Evolutionary conservation across 2,329 filamentous ascomycete genomes (phyloP), one percentile per base, ranked within the genome.

Genomic region (Aciculosporium take): DNA sequence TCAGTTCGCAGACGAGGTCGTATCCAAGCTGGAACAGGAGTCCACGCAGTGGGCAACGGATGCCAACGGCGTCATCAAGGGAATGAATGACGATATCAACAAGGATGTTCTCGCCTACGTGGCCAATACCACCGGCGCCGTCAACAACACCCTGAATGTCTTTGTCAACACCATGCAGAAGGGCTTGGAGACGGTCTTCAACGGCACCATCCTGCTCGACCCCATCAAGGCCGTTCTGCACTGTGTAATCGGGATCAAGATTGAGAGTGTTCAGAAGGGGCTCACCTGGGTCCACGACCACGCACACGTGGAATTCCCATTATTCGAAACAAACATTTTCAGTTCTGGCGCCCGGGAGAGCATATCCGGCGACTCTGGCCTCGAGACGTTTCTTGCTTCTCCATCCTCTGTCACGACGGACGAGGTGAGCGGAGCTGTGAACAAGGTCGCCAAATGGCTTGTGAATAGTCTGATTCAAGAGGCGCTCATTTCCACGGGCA

Each of bases 221-320:
- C 84, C 87, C 0, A 79, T 94, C 53, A 70, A 77, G 53, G 81
- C 84, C 33, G 76, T 95, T 27, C 72, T 95, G 47, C 74, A 84
- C 55, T 96, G 91, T 56, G 69, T 96, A n/a, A 76, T 96, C 48
- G 77, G 81, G 7, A 70, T 94, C 54, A 96, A 96, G 66, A 72
- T 96, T 47, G 77, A 84, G 49, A 74, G 79, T 18, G 76, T 98
- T 49, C 77, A 96, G 58, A 81, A 83, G 55, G 91, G 83, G 10
- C 70, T 96, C n/a, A 94, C 84, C 1, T 98, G 89, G 89, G 83
- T 94, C 9, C 76, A 84, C 53, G 81, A 96, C 50, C 68, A 96
- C 56, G 86, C 91, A 3, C 75, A 91, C 46, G 72, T 98, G 51
- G 67, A 76, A 45, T 81, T 98, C 51, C 91, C 91, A 0, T 62